Evolutionary conservation across 306 rosid genomes (phyloP).

Genomic region (Fragaria nilgerrensis): DNA sequence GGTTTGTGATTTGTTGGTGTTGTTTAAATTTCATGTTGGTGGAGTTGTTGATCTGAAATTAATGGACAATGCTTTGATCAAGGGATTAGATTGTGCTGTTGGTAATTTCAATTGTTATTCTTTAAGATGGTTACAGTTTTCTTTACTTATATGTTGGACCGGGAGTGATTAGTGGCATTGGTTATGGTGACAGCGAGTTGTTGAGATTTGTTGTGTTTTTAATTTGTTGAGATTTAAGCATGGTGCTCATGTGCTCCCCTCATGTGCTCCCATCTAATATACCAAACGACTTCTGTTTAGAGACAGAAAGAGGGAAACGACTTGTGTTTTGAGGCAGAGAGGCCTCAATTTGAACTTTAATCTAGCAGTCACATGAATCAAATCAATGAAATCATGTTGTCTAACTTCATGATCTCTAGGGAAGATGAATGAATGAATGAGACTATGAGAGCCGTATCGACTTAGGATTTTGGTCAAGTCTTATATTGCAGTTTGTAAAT

Average conservation of each 20-base stretch:
- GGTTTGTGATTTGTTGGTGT: constrained; percentile 11
- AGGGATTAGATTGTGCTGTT: not conserved
- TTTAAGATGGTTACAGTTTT: not conserved
- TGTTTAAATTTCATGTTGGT: constrained; percentile 9
- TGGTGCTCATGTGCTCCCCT: not conserved
- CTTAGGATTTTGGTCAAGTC: not conserved
- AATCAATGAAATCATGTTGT: not conserved
- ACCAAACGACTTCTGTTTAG: not conserved
- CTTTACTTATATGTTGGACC: not conserved
- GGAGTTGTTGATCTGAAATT: constrained; percentile 11
- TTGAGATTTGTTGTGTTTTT: not conserved
- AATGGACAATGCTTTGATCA: not conserved
- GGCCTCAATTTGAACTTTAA: not conserved
- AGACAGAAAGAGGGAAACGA: not conserved
- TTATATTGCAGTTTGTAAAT: no score
- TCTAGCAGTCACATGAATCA: not conserved
- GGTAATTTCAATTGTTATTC: not conserved
- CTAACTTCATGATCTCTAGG: not conserved
- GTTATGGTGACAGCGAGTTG: not conserved
- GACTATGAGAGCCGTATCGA: not conserved
- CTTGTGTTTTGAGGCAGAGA: not conserved
- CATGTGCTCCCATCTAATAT: not conserved
- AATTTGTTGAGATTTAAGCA: not conserved
- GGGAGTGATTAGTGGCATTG: not conserved
- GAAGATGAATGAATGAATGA: not conserved